phyloP scores from a whole-genome alignment of 441 rosid species.

The Geranium incanum region DNA sequence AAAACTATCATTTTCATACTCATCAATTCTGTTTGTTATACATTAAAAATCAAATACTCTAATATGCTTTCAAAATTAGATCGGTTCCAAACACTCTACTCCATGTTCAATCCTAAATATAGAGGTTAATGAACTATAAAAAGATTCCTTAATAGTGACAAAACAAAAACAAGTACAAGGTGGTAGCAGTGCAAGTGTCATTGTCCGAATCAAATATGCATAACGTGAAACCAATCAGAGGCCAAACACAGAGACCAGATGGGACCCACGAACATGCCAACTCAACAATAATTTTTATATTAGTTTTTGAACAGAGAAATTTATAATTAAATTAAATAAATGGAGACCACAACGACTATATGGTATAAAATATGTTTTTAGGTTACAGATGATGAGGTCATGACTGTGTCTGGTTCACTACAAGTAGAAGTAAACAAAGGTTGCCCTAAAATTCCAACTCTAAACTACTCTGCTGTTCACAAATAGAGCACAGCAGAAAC shows the following conservation, averaged over 20 bases:
- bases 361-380: background rate
- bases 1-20: too few relatives aligned
- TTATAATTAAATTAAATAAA: too few relatives aligned
- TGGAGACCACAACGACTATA: too few relatives aligned
- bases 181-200: background rate
- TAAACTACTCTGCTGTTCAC: background rate
- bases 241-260: background rate
- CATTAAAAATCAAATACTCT: too few relatives aligned
- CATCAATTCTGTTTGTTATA: too few relatives aligned
- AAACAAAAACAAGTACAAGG: background rate
- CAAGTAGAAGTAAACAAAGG: background rate
- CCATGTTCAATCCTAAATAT: too few relatives aligned
- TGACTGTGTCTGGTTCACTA: background rate
- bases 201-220: background rate
- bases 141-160: background rate
- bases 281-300: too few relatives aligned
- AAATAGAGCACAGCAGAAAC: background rate
- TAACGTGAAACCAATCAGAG: background rate
- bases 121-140: too few relatives aligned
- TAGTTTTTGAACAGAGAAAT: too few relatives aligned
- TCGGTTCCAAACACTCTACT: too few relatives aligned
- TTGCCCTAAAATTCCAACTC: background rate
- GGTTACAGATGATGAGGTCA: background rate
- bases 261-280: background rate
- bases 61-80: too few relatives aligned